These are phyloP conservation scores for Lepidium sativum DNA, from an alignment of 345 rosid species.

Conservation along the genomic window DNA sequence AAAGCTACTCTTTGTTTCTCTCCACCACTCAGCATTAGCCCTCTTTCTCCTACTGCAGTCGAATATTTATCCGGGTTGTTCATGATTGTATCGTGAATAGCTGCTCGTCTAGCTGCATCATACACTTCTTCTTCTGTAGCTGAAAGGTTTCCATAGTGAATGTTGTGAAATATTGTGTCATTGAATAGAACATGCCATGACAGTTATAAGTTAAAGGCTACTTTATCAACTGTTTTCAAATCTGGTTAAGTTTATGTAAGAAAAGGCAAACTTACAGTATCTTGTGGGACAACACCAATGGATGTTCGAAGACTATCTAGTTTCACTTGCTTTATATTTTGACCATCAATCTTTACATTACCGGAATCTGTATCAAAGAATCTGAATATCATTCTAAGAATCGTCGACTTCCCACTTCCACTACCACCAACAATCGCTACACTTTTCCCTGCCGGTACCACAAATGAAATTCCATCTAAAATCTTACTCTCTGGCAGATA, in stretches of 20 bases:
- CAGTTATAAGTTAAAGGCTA: background rate
- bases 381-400: conserved; percentile 84
- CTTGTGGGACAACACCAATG: conserved; percentile 95
- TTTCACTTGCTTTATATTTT: conserved; percentile 59
- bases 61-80: conserved; percentile 74
- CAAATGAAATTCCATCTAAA: conserved; percentile 80
- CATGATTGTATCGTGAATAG: conserved; percentile 84
- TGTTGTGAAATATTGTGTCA: conserved; percentile 88
- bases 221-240: too few relatives aligned
- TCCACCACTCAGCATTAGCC: conserved; percentile 93
- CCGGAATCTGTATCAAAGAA: conserved; percentile 75
- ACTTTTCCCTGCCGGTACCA: conserved; percentile 84
- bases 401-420: conserved; percentile 92
- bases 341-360: conserved; percentile 72
- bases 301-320: conserved; percentile 57
- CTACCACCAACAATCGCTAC: conserved; percentile 95
- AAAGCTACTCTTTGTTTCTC: conserved; percentile 97
- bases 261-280: conserved; percentile 53
- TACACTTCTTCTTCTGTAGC: conserved; percentile 85
- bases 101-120: conserved; percentile 76
- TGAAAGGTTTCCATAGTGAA: conserved; percentile 81
- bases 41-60: conserved; percentile 90
- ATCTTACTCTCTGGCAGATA: conserved; percentile 70
- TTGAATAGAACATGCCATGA: conserved; percentile 79
- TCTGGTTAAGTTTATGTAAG: too few relatives aligned